Evolutionary conservation across 768 basidiomycete genomes (phyloP).

Genomic region (Dendrothele bispora): DNA sequence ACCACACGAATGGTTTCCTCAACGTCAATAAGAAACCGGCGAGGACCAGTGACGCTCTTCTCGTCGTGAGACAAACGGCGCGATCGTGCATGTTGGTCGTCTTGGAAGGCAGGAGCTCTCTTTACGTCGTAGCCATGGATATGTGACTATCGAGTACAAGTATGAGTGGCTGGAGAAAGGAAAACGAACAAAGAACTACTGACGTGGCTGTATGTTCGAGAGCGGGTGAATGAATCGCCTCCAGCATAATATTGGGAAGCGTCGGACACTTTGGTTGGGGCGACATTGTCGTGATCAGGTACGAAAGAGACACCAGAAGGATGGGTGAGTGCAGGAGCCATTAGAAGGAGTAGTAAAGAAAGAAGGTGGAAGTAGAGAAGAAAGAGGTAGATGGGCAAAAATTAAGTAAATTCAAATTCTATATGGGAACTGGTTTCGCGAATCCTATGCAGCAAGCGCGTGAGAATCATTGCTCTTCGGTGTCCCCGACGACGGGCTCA

Average conservation of each 20-base stretch:
- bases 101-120: slow-evolving; percentile 69
- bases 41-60: slow-evolving; percentile 73
- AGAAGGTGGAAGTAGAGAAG: background rate
- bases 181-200: slow-evolving; percentile 23
- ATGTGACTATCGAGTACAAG: slow-evolving; percentile 51
- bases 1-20: slow-evolving; percentile 97
- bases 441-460: background rate
- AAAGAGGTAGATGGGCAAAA: background rate
- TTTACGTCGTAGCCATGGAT: slow-evolving; percentile 73
- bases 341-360: slow-evolving; percentile 22
- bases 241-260: slow-evolving; percentile 84
- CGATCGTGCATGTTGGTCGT: slow-evolving; percentile 70
- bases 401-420: background rate
- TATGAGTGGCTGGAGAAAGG: slow-evolving; percentile 11
- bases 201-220: slow-evolving; percentile 88
- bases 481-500: background rate
- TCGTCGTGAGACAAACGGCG: slow-evolving; percentile 93
- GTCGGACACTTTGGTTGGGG: slow-evolving; percentile 46
- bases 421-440: no score
- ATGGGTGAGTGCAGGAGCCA: slow-evolving; percentile 69
- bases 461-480: background rate
- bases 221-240: slow-evolving; percentile 74
- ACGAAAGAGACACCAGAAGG: slow-evolving; percentile 65
- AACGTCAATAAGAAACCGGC: slow-evolving; percentile 94
- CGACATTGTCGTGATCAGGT: slow-evolving; percentile 52